A percentile compares a stretch with the other conserved stretches of the same genome.
Evolutionary conservation across 2,329 filamentous ascomycete genomes (phyloP).

Genomic region (Alternaria angustiovoidea): DNA sequence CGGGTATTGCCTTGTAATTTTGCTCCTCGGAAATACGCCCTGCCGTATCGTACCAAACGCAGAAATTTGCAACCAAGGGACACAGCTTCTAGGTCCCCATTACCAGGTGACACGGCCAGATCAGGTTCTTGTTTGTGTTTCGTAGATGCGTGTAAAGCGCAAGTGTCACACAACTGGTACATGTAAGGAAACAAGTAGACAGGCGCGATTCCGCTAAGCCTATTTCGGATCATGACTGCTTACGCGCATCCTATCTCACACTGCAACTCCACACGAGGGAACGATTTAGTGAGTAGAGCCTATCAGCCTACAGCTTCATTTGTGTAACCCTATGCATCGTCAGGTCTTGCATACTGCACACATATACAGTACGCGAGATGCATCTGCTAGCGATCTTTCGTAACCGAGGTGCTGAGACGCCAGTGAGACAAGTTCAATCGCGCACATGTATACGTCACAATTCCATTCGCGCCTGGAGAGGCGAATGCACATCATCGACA

Average conservation of each 20-base stretch:
- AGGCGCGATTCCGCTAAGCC: slow-evolving; percentile 4
- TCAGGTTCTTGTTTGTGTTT: slow-evolving; percentile 1
- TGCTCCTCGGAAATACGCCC: slow-evolving; percentile 3
- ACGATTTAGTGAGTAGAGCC: background rate
- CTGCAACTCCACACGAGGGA: background rate
- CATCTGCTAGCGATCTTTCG: background rate
- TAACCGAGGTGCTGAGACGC: slow-evolving; percentile 37
- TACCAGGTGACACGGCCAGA: slow-evolving; percentile 12
- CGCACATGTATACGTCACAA: slow-evolving; percentile 35
- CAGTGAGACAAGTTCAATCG: slow-evolving; percentile 31
- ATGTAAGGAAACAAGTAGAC: background rate
- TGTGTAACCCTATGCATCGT: background rate
- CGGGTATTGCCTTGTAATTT: background rate
- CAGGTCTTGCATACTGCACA: background rate
- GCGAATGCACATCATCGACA: slow-evolving; percentile 14
- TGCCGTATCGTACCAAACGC: slow-evolving; percentile 4
- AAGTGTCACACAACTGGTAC: background rate
- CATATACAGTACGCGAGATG: slow-evolving; percentile 6
- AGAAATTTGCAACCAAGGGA: slow-evolving; percentile 6
- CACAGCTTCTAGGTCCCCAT: slow-evolving; percentile 10
- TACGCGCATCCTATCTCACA: background rate
- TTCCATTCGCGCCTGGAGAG: slow-evolving; percentile 4
- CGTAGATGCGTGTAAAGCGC: background rate
- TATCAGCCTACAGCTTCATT: background rate
- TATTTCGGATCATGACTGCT: background rate